These are phyloP conservation scores for Ascochyta fabae DNA, from an alignment of 2,329 filamentous ascomycete genomes.

Conservation along the genomic window DNA sequence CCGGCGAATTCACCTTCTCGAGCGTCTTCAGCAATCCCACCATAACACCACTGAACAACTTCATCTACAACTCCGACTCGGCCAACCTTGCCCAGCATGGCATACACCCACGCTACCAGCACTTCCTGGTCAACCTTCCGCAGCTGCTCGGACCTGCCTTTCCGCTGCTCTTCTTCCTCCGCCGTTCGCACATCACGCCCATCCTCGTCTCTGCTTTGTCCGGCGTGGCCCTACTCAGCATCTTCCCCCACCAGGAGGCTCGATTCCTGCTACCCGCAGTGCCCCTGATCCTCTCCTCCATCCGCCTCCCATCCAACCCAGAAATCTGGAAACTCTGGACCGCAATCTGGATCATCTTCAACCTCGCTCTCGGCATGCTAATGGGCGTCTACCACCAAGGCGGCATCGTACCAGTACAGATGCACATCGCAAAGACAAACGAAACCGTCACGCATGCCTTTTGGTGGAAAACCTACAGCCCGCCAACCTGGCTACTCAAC, in stretches of 20 bases:
- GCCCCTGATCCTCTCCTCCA: constrained; percentile 76
- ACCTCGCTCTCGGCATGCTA: constrained; percentile 69
- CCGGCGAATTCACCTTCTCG: constrained; percentile 67
- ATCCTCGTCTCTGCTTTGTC: constrained; percentile 76
- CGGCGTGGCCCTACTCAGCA: constrained; percentile 72
- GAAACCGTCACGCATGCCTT: constrained; percentile 70
- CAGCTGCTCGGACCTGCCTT: constrained; percentile 60
- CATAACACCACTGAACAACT: constrained; percentile 61
- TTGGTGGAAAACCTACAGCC: constrained; percentile 89
- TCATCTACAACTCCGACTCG: constrained; percentile 58
- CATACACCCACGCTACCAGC: constrained; percentile 60
- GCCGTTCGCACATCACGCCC: constrained; percentile 57
- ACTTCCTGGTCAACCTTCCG: constrained; percentile 59
- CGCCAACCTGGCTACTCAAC: constrained; percentile 79
- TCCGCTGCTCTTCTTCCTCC: constrained; percentile 58
- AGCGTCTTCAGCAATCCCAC: constrained; percentile 64
- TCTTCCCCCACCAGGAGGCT: constrained; percentile 81
- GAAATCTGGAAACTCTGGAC: constrained; percentile 59
- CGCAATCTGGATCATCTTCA: constrained; percentile 72
- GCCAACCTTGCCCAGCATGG: constrained; percentile 60
- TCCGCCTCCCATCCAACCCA: constrained; percentile 66
- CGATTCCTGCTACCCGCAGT: constrained; percentile 78
- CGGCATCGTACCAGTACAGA: constrained; percentile 76
- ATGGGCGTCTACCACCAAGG: constrained; percentile 87
- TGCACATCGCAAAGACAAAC: constrained; percentile 73